Evolutionary conservation across 148 eudicot genomes (phyloP).

Genomic region (Rhododendron vialii): DNA sequence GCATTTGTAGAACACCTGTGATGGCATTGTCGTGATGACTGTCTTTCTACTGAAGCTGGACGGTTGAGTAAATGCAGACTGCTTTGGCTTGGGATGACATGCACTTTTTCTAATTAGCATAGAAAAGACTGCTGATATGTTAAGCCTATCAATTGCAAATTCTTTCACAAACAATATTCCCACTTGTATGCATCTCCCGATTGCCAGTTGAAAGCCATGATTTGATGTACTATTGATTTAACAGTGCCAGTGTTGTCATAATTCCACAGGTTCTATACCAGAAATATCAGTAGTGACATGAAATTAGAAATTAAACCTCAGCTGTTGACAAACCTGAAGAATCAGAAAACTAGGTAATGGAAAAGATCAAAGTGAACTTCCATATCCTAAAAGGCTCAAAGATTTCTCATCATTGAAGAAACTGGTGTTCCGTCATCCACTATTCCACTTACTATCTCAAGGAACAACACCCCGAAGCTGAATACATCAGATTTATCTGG

Average conservation of each 20-base stretch:
- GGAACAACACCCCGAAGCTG: too few relatives aligned
- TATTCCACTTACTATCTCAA: too few relatives aligned
- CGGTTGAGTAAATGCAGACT: slow-evolving; percentile 26
- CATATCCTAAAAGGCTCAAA: too few relatives aligned
- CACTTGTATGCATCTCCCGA: slow-evolving; percentile 6
- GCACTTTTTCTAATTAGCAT: slow-evolving; percentile 25
- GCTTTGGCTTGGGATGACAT: slow-evolving; percentile 25
- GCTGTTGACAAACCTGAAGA: not conserved
- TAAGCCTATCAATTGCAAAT: slow-evolving; percentile 26
- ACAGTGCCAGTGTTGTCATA: slow-evolving; percentile 13
- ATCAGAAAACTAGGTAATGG: not conserved
- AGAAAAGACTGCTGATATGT: slow-evolving; percentile 12
- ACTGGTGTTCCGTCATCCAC: too few relatives aligned
- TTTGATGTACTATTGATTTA: slow-evolving; percentile 17
- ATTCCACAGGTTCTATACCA: slow-evolving; percentile 32
- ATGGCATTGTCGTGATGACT: not conserved
- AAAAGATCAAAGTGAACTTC: not conserved
- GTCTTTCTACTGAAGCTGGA: not conserved
- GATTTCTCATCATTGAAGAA: too few relatives aligned
- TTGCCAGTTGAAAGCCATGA: not conserved
- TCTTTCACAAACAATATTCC: slow-evolving; percentile 38
- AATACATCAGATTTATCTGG: too few relatives aligned
- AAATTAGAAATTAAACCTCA: not conserved
- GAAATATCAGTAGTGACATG: not conserved
- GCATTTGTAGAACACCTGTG: not conserved